A percentile compares a stretch with the other conserved stretches of the same genome.
phyloP scores from a whole-genome alignment of 495 filamentous ascomycete species.

The Coniosporium apollinis region DNA sequence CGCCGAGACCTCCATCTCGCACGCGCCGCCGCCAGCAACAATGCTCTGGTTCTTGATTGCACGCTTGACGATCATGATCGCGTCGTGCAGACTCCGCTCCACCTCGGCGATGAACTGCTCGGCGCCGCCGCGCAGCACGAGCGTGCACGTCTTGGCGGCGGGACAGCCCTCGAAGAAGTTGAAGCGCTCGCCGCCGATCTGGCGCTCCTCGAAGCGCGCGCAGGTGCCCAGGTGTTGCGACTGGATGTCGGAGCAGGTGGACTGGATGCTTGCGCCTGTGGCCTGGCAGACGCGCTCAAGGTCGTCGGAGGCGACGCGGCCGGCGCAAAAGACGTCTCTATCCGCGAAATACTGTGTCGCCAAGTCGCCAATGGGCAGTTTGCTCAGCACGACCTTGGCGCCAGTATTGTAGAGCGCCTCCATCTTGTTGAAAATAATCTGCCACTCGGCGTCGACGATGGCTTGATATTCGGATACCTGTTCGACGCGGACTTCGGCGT shows the following conservation, averaged over 20 bases:
- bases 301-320: slow-evolving; percentile 81
- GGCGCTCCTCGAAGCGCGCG: slow-evolving; percentile 79
- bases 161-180: slow-evolving; percentile 97
- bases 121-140: slow-evolving; percentile 85
- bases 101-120: slow-evolving; percentile 99
- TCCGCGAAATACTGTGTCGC: slow-evolving; percentile 97
- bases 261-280: slow-evolving; percentile 80
- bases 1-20: slow-evolving; percentile 91
- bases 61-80: slow-evolving; percentile 99
- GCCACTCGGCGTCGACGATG: slow-evolving; percentile 97
- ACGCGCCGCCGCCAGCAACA: slow-evolving; percentile 86
- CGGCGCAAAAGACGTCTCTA: slow-evolving; percentile 95
- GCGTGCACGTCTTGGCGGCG: slow-evolving; percentile 86
- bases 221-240: slow-evolving; percentile 82
- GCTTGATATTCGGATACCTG: slow-evolving; percentile 99
- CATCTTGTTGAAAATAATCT: slow-evolving; percentile 98
- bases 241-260: slow-evolving; percentile 91
- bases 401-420: slow-evolving; percentile 85
- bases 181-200: slow-evolving; percentile 93
- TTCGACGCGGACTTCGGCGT: slow-evolving; percentile 93
- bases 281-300: slow-evolving; percentile 93
- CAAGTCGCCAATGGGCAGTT: slow-evolving; percentile 92
- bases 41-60: slow-evolving; percentile 85
- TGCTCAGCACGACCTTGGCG: slow-evolving; percentile 91
- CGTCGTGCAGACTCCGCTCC: slow-evolving; percentile 90